Evolutionary conservation across 2,329 filamentous ascomycete species (phyloP), one percentile per base, ranked within the genome.

Genomic region (Diaporthe vexans): DNA sequence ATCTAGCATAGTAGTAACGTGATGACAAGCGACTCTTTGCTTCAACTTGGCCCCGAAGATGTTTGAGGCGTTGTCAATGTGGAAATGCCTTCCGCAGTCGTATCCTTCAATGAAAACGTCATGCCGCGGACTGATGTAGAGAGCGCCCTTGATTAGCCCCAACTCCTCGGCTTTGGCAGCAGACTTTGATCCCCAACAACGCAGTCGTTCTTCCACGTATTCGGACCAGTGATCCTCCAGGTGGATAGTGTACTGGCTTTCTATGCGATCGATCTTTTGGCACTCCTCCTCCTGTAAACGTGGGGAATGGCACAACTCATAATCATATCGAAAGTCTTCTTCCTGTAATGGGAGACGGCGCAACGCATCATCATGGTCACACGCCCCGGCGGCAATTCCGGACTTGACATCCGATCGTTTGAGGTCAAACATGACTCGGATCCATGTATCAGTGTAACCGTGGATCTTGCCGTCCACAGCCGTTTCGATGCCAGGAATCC

Each of bases 101-200:
- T 59, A 51, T 15, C 51, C 52, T 6, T 19, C 8, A 13, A 73
- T 8, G n/a, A 73, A 57, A 2, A 43, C 17, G 24, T 73, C 71
- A 5, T 58, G 61, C 40, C 51, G 29, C 3, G 51, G 71, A 8
- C 37, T 73, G 71, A 73, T 37, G 43, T 73, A 73, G 40, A 73
- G 19, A 0, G 29, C 52, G 21, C 71, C 71, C 9, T 9, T 59
- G 11, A 0, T 8, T 1, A 4, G 35, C 1, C n/a, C 40, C 3
- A 7, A 46, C 3, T 6, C 6, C 69, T 61, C n/a, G 3, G 35
- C 33, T 24, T 21, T 10, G 21, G 3, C 7, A 24, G 48, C 19
- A 2, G 37, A 51, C 3, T 4, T 6, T 35, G 7, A 0, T 21
- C 68, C 68, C 4, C 52, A 2, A 5, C 0, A 4, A 10, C 6